phyloP scores from a whole-genome alignment of 306 rosid genomes.

The Sicyos edulis region DNA sequence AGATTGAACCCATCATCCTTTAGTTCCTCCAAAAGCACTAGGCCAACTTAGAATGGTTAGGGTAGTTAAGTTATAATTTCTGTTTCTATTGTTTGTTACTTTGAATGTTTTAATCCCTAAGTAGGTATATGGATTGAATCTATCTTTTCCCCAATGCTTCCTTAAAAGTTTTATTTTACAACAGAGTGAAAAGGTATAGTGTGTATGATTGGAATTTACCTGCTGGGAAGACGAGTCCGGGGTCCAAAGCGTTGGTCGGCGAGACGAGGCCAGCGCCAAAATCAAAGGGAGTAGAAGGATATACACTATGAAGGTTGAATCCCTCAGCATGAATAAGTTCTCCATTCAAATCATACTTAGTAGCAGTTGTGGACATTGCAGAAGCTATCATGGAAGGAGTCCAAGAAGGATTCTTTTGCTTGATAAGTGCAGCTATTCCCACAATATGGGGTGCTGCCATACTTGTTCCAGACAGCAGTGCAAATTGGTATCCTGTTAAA shows the following conservation, averaged over 20 bases:
- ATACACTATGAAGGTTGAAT: slow-evolving; percentile 27
- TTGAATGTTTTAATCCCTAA: neutral
- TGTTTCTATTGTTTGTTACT: neutral
- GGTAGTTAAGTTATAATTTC: neutral
- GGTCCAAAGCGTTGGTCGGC: slow-evolving; percentile 55
- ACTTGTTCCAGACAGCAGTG: slow-evolving; percentile 78
- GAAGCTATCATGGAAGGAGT: slow-evolving; percentile 84
- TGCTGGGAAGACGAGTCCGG: slow-evolving; percentile 62
- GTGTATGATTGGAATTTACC: slow-evolving; percentile 31
- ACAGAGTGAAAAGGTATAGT: neutral
- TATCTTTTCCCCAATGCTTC: too few species aligned
- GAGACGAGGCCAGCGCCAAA: slow-evolving; percentile 66
- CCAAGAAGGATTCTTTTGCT: slow-evolving; percentile 78
- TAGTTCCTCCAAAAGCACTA: too few species aligned
- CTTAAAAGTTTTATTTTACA: neutral
- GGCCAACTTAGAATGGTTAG: too few species aligned
- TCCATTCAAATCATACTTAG: slow-evolving; percentile 53
- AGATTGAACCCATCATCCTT: too few species aligned
- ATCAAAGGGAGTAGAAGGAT: slow-evolving; percentile 68
- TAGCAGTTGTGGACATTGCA: slow-evolving; percentile 73
- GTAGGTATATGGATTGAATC: too few species aligned
- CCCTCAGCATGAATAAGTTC: slow-evolving; percentile 64
- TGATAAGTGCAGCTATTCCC: slow-evolving; percentile 86
- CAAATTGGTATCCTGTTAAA: slow-evolving; percentile 50
- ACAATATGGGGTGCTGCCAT: slow-evolving; percentile 88